Evolutionary conservation across 805 yeast genomes (phyloP), one percentile per base, ranked within the genome.

Genomic region (Naumovozyma castellii): DNA sequence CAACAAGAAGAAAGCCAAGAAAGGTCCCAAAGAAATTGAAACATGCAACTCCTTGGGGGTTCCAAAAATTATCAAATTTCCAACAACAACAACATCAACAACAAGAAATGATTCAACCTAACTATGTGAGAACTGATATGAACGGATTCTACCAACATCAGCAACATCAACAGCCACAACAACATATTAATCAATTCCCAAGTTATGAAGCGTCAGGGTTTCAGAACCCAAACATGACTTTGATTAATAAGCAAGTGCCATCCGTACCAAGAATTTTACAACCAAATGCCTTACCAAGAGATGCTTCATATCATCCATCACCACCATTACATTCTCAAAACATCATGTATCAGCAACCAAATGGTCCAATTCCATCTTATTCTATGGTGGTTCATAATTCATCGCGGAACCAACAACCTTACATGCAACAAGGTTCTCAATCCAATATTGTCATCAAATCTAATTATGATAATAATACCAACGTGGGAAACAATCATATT

Each of bases 1-100:
- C 94, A 19, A 43, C 47, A 18, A 44, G 47, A 12, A 44, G 37
- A 34, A 32, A 37, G 3, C 36, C 36, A 28, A 44, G 38, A 22
- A 38, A 31, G n/a, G n/a, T n/a, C n/a, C n/a, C n/a, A n/a, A n/a
- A n/a, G n/a, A n/a, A n/a, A 20, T 15, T 32, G 8, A 9, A 18
- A 8, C 36, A 19, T n/a, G n/a, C n/a, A n/a, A n/a, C n/a, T n/a
- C n/a, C n/a, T n/a, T n/a, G n/a, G n/a, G n/a, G n/a, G n/a, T n/a
- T n/a, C n/a, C n/a, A n/a, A n/a, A n/a, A n/a, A n/a, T n/a, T n/a
- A n/a, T n/a, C n/a, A n/a, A n/a, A n/a, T n/a, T n/a, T n/a, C n/a
- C n/a, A n/a, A n/a, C n/a, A n/a, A n/a, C n/a, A n/a, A n/a, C n/a
- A n/a, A n/a, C n/a, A n/a, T n/a, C n/a, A n/a, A n/a, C n/a, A 22